A percentile compares a stretch with the other conserved stretches of the same genome.
Conservation (phyloP, 192 early-diverging fungal species). For the Coemansia sp. region DNA sequence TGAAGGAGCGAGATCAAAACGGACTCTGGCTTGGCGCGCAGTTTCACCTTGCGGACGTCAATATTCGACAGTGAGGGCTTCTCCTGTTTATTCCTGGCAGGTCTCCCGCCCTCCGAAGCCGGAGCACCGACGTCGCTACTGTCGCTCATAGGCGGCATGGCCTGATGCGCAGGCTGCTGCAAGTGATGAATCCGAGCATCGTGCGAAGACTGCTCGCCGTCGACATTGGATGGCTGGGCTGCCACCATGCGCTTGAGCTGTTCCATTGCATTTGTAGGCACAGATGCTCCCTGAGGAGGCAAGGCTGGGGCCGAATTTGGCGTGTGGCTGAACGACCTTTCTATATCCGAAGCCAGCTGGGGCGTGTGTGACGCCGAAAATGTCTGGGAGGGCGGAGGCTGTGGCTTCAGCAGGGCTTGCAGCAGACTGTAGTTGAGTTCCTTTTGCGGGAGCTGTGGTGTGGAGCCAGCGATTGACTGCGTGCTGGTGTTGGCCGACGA, state of each 20-base stretch:
- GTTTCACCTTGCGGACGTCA: conserved; percentile 35
- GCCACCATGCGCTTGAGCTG: conserved; percentile 53
- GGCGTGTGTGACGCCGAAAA: conserved; percentile 25
- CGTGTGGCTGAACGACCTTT: conserved; percentile 23
- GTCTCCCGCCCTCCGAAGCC: not conserved
- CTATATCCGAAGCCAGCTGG: conserved; percentile 17
- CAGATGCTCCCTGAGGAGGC: conserved; percentile 13
- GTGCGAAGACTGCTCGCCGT: conserved; percentile 7
- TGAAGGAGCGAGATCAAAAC: conserved; percentile 52
- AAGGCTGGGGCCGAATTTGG: not conserved
- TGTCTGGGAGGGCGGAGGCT: conserved; percentile 27
- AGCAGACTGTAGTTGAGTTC: conserved; percentile 45
- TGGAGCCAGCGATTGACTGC: conserved; percentile 27
- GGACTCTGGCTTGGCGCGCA: conserved; percentile 36
- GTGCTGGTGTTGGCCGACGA: conserved; percentile 35
- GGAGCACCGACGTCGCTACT: not conserved
- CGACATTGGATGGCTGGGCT: conserved; percentile 16
- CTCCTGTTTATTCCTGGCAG: not conserved
- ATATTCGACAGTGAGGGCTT: conserved; percentile 19
- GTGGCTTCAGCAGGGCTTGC: conserved; percentile 50
- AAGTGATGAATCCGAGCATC: conserved; percentile 10
- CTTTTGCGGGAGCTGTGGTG: conserved; percentile 35
- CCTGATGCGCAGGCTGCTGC: conserved; percentile 20
- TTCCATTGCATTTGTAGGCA: conserved; percentile 29
- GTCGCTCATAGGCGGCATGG: conserved; percentile 2